Conservation (phyloP, 2,329 filamentous ascomycete genomes). For the Tympanopsis confertula region DNA sequence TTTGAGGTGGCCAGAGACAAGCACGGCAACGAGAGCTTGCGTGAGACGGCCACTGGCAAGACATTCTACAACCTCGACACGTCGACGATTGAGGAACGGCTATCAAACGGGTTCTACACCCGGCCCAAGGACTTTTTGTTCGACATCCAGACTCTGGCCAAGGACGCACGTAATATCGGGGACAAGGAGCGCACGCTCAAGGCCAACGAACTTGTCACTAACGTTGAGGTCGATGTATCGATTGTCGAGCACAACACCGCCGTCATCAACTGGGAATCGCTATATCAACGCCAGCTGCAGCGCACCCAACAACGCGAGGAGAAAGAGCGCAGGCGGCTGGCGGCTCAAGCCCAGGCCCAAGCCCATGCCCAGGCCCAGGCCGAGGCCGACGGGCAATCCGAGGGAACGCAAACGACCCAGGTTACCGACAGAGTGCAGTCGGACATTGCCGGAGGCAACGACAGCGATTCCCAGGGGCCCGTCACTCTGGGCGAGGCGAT, state of each 20-base stretch:
- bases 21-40: slow-evolving; percentile 64
- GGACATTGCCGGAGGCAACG: slow-evolving; percentile 36
- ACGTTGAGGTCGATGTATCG: slow-evolving; percentile 86
- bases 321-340: slow-evolving; percentile 50
- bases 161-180: slow-evolving; percentile 72
- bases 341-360: slow-evolving; percentile 34
- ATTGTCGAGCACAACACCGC: slow-evolving; percentile 59
- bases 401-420: slow-evolving; percentile 3
- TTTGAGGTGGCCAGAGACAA: slow-evolving; percentile 72
- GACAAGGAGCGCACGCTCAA: slow-evolving; percentile 75
- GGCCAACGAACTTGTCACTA: slow-evolving; percentile 81
- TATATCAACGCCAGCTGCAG: slow-evolving; percentile 64
- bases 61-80: slow-evolving; percentile 94
- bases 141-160: slow-evolving; percentile 74
- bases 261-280: slow-evolving; percentile 67
- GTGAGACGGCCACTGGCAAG: slow-evolving; percentile 65
- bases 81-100: slow-evolving; percentile 83
- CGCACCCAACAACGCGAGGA: slow-evolving; percentile 48
- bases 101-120: slow-evolving; percentile 94
- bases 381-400: slow-evolving; percentile 24
- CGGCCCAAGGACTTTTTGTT: slow-evolving; percentile 78
- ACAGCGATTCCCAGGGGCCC: slow-evolving; percentile 41
- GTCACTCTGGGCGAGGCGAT: slow-evolving; percentile 54
- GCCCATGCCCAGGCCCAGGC: no score
- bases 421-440: slow-evolving; percentile 35